Base-by-base conservation (phyloP, 495 filamentous ascomycete species). In the Annulohypoxylon bovei region DNA sequence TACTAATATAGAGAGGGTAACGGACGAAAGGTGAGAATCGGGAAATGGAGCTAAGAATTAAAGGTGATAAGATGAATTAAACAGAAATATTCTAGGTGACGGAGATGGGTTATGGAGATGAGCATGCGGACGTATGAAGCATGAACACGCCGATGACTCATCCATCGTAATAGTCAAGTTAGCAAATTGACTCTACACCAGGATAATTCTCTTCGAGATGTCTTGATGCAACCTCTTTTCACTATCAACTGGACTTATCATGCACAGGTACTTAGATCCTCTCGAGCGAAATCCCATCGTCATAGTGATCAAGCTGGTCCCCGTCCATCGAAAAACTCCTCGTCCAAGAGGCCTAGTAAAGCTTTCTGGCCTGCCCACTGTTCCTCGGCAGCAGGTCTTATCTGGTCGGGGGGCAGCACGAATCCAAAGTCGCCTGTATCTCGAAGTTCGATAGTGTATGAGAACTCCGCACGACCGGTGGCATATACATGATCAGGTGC, bases 371-470 rank as follows among this genome's bases (percentile, higher is more conserved):
- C 83, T 12, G 75, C 84, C 79, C 79, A 86, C 62, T 78, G 73
- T 75, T 86, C 83, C 71, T 76, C 68, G 2, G 68, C 80, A 2
- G 65, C 75, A 1, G 84, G 82, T 60, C 56, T 55, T 52, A 86
- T 86, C 60, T 80, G 81, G 42, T 75, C 72, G 12, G 81, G 67
- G 1, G 84, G 84, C 65, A 87, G 68, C 14, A 87, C 77, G 63
- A 87, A 87, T 2, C 84, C 84, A 68, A 79, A 76, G 0, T 57
- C 50, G 0, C 84, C 84, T 44, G 78, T 83, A 65, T 73, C 84
- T 78, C 71, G 78, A 67, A 86, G 63, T 75, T 85, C 83, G 6
- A 80, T 78, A 2, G 84, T 85, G 39, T 83, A 86, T 3, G 78
- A 77, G 56, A 80, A 86, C 58, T 81, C 78, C 6, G 80, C 80